Evolutionary conservation across 1,284 basidiomycete species (phyloP).

Genomic region (Meira miltonrushii): DNA sequence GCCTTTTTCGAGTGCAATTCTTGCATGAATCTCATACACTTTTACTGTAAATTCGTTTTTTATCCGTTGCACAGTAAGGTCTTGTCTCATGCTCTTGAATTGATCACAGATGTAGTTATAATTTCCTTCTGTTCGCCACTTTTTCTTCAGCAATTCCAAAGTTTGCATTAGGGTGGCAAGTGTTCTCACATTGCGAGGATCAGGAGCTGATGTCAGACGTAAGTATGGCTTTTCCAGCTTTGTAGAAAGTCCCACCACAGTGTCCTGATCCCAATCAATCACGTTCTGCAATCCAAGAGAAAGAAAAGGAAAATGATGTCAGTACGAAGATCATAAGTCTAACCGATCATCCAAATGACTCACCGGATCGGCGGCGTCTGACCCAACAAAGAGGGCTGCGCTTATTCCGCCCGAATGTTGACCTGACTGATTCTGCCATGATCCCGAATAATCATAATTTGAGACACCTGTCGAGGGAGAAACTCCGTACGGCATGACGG

Average conservation of each 20-base stretch:
- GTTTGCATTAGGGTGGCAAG: slow-evolving; percentile 78
- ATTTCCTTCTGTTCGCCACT: slow-evolving; percentile 76
- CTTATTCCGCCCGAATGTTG: background rate
- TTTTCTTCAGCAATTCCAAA: slow-evolving; percentile 76
- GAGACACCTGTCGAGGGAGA: too few relatives aligned
- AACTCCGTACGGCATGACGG: too few relatives aligned
- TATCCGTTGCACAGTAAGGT: slow-evolving; percentile 99
- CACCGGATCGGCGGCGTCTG: slow-evolving; percentile 13
- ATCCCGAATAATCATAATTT: too few relatives aligned
- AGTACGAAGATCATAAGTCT: background rate
- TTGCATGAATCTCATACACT: slow-evolving; percentile 96
- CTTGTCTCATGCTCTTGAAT: slow-evolving; percentile 94
- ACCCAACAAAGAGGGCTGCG: slow-evolving; percentile 2
- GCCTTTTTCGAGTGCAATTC: slow-evolving; percentile 87
- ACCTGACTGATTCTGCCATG: too few relatives aligned
- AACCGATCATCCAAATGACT: slow-evolving; percentile 7
- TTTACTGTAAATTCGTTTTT: slow-evolving; percentile 97
- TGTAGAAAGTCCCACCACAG: slow-evolving; percentile 83
- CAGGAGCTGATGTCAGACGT: slow-evolving; percentile 89
- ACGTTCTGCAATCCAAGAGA: slow-evolving; percentile 59
- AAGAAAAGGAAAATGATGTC: background rate
- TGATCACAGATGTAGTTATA: slow-evolving; percentile 96
- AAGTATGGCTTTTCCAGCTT: slow-evolving; percentile 94
- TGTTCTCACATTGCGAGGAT: slow-evolving; percentile 87
- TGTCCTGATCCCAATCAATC: slow-evolving; percentile 90